phyloP scores from a whole-genome alignment of 345 rosid genomes.

The Murraya paniculata region DNA sequence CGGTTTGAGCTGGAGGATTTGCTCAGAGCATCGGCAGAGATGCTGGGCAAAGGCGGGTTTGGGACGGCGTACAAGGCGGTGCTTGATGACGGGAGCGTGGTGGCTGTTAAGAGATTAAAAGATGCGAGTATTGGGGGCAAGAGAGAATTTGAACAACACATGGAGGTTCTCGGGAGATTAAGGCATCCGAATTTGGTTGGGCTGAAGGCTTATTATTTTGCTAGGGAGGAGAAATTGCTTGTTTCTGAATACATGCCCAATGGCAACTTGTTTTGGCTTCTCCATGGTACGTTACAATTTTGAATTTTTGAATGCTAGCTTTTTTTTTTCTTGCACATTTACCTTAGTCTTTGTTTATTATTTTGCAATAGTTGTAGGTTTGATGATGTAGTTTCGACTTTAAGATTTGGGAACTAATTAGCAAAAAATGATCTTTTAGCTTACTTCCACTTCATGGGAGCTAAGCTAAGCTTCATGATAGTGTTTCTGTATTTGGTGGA shows the following conservation, averaged over 20 bases:
- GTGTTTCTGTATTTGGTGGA: background rate
- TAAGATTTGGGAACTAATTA: too few species aligned
- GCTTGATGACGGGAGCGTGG: slow-evolving; percentile 77
- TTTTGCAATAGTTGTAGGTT: background rate
- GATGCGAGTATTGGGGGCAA: slow-evolving; percentile 64
- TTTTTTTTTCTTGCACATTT: background rate
- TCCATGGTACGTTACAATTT: slow-evolving; percentile 63
- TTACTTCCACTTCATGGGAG: background rate
- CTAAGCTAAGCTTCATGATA: too few species aligned
- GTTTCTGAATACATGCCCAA: slow-evolving; percentile 88
- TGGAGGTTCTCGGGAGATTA: slow-evolving; percentile 82
- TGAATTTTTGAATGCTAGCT: background rate
- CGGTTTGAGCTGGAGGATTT: slow-evolving; percentile 86
- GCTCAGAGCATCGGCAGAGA: slow-evolving; percentile 91
- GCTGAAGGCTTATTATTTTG: slow-evolving; percentile 77
- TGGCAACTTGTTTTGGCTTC: slow-evolving; percentile 90
- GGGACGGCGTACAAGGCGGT: slow-evolving; percentile 95
- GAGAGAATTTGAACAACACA: slow-evolving; percentile 78
- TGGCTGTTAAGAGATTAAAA: slow-evolving; percentile 84
- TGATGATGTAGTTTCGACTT: background rate
- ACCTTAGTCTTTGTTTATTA: too few species aligned
- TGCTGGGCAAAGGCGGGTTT: slow-evolving; percentile 91
- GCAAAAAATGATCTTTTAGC: background rate
- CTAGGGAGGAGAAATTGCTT: slow-evolving; percentile 87
- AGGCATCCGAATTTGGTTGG: slow-evolving; percentile 67